Base-by-base conservation (phyloP, 1,284 basidiomycete species). In the Puccinia hordei region DNA sequence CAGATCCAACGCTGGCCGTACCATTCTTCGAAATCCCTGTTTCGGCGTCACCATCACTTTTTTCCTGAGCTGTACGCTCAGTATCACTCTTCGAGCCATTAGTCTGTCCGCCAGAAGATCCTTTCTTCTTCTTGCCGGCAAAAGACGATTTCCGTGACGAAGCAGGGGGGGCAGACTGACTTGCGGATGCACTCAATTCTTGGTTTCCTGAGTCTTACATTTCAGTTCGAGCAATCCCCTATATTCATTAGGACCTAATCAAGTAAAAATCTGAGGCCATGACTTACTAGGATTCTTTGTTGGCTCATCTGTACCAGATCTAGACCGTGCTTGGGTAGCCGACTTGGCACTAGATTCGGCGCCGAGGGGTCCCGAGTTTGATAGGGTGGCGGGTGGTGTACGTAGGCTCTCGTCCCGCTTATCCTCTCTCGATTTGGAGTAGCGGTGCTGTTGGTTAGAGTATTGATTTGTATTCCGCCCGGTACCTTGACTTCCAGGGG, bases 61-160 rank as follows among this genome's bases (percentile, higher is more conserved):
- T 78, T 19, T 71, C 53, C 22, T 10, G 66, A 44, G 49, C 35
- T n/a, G 46, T 35, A n/a, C 51, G 51, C 8, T 57, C 76, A 24
- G 49, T 78, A 59, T 78, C 76, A 71, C 51, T 78, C 53, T 71
- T 78, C 13, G 51, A 33, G 24, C 44, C 57, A 44, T 12, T 41
- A 19, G 74, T 30, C 55, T 41, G 35, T 22, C 61, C 61, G 30
- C 41, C 51, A 44, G 46, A 10, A 9, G 76, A 77, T 5, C 30
- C 38, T 78, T 78, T 78, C 24, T 78, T 78, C 44, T 78, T 78
- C 15, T 53, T 65, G 22, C 57, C 68, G 13, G 51, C 59, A 68
- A 77, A 66, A 0, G 74, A 77, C 10, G 74, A 77, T 77, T 78
- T 78, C 38, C 76, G 66, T 12, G 76, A 78, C 17, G 74, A 44